Percentiles rank a stretch among this genome's conserved stretches.
Evolutionary conservation across 345 rosid species (phyloP).

Genomic region (Litchi chinensis): DNA sequence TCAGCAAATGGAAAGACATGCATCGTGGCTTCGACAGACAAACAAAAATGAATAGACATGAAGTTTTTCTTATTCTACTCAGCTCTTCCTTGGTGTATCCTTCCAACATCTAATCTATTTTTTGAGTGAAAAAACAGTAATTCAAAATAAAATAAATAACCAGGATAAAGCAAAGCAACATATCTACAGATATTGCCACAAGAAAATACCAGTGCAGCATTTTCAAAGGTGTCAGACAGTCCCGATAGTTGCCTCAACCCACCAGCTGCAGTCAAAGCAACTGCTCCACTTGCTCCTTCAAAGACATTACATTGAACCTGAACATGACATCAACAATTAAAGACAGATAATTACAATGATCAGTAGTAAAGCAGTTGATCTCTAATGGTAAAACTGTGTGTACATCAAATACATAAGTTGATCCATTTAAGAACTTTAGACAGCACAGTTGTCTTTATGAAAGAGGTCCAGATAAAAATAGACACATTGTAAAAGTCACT

Average conservation of each 20-base stretch:
- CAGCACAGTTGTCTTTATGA: neutral
- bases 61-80: neutral
- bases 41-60: neutral
- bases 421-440: neutral
- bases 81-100: neutral
- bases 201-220: constrained; percentile 81
- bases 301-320: constrained; percentile 95
- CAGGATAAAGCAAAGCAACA: constrained; percentile 8
- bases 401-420: neutral
- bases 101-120: neutral
- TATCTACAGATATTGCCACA: neutral
- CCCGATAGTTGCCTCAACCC: constrained; percentile 91
- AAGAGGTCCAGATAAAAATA: neutral
- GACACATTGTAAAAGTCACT: neutral
- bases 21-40: neutral
- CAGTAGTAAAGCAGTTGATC: neutral
- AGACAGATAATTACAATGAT: constrained; percentile 18
- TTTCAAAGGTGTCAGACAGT: constrained; percentile 64
- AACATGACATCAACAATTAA: constrained; percentile 29
- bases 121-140: neutral
- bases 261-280: constrained; percentile 88
- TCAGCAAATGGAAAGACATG: neutral
- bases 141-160: neutral
- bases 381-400: neutral
- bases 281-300: constrained; percentile 82